These are phyloP conservation scores for Thalassia testudinum DNA, from an alignment of 116 monocot genomes.

Conservation along the genomic window DNA sequence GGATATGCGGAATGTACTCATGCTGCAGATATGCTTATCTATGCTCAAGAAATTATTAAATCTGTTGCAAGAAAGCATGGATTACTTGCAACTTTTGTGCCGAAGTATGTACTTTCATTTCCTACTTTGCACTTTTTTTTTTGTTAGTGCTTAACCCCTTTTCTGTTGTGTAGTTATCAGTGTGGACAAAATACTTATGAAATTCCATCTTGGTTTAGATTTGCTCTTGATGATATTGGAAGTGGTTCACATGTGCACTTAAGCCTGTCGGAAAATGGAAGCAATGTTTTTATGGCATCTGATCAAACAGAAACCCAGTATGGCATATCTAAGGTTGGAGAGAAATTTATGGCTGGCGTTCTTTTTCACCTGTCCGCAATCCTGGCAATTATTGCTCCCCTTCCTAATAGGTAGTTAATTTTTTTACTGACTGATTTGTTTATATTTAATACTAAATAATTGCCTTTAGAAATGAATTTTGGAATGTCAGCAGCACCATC, in stretches of 20 bases:
- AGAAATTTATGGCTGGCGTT: conserved; percentile 93
- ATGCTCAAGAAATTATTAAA: conserved; percentile 66
- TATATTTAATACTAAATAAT: no score
- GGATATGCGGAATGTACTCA: conserved; percentile 35
- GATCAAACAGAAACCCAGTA: conserved; percentile 35
- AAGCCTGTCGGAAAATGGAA: conserved; percentile 73
- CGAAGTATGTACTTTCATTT: conserved; percentile 44
- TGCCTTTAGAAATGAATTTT: no score
- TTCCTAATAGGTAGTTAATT: conserved; percentile 76
- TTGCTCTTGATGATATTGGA: conserved; percentile 53
- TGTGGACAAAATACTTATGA: no score
- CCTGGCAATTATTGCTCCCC: conserved; percentile 75
- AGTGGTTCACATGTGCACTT: conserved; percentile 91
- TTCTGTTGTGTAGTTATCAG: not conserved
- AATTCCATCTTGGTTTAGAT: conserved; percentile 27
- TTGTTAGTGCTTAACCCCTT: no score
- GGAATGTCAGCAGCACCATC: no score
- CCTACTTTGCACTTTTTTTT: not conserved
- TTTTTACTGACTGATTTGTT: not conserved
- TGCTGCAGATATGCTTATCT: conserved; percentile 85
- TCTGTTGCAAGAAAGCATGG: conserved; percentile 76
- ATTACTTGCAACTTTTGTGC: conserved; percentile 78
- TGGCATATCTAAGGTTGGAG: conserved; percentile 89
- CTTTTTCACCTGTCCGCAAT: conserved; percentile 81
- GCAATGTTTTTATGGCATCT: conserved; percentile 83